Conservation (phyloP, 208 protist genomes). For the Trypanosomatidae sp. region DNA sequence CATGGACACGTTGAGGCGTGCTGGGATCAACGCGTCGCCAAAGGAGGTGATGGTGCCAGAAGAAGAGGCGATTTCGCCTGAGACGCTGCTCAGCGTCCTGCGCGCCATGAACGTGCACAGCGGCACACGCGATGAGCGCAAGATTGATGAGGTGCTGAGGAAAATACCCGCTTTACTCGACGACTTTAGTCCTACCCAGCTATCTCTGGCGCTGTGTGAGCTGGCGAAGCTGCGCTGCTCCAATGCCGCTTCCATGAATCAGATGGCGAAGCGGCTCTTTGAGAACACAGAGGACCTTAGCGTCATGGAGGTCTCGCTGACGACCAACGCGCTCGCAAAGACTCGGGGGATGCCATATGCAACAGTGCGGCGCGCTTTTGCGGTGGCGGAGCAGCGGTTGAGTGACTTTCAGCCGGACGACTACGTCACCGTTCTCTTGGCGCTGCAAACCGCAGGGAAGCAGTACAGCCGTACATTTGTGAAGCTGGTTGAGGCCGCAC, state of each 20-base stretch:
- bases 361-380: constrained; percentile 45
- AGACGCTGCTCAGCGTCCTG: constrained; percentile 72
- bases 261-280: constrained; percentile 57
- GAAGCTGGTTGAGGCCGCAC: constrained; percentile 58
- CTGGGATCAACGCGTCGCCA: constrained; percentile 50
- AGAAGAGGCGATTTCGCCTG: constrained; percentile 75
- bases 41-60: constrained; percentile 73
- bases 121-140: constrained; percentile 73
- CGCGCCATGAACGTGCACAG: constrained; percentile 67
- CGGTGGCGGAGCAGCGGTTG: constrained; percentile 45
- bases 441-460: constrained; percentile 32
- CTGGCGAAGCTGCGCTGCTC: constrained; percentile 61
- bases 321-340: constrained; percentile 38
- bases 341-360: constrained; percentile 58
- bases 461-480: constrained; percentile 62
- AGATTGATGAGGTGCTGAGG: constrained; percentile 56
- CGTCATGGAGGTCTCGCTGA: constrained; percentile 58
- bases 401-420: constrained; percentile 79
- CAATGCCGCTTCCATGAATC: constrained; percentile 59
- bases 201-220: constrained; percentile 59
- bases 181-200: constrained; percentile 72
- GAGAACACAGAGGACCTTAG: constrained; percentile 53
- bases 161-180: constrained; percentile 62
- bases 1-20: constrained; percentile 72
- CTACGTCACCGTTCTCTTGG: constrained; percentile 59